Evolutionary conservation across 176 grass and related monocot species (phyloP).

Genomic region (Phyllostachys edulis): DNA sequence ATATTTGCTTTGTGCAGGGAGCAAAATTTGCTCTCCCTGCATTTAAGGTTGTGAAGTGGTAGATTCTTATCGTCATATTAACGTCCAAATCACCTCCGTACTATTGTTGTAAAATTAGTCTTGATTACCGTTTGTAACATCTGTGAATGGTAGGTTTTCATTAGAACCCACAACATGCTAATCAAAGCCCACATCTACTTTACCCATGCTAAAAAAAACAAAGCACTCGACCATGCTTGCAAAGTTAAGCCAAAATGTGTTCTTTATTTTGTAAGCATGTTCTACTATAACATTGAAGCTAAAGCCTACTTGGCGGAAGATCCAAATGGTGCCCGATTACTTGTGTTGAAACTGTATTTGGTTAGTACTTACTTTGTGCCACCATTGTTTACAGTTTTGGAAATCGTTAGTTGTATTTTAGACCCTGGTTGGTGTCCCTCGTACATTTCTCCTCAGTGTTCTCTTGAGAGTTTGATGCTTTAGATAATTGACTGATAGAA

Average conservation of each 20-base stretch:
- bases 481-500: conserved; percentile 25
- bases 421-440: neutral
- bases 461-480: neutral
- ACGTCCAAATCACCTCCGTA: neutral
- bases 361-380: neutral
- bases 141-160: neutral
- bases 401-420: neutral
- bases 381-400: neutral
- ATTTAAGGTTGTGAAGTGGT: neutral
- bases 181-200: neutral
- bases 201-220: neutral
- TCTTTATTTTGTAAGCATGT: neutral
- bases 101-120: neutral
- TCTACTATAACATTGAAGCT: neutral
- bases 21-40: neutral
- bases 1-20: neutral
- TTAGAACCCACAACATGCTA: neutral
- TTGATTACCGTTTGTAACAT: neutral
- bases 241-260: neutral
- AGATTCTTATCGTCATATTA: neutral
- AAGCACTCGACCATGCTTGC: neutral
- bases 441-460: neutral
- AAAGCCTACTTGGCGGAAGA: neutral
- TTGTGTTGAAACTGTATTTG: neutral
- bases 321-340: neutral